phyloP scores from a whole-genome alignment of 148 eudicot species.

The Selenicereus undatus region DNA sequence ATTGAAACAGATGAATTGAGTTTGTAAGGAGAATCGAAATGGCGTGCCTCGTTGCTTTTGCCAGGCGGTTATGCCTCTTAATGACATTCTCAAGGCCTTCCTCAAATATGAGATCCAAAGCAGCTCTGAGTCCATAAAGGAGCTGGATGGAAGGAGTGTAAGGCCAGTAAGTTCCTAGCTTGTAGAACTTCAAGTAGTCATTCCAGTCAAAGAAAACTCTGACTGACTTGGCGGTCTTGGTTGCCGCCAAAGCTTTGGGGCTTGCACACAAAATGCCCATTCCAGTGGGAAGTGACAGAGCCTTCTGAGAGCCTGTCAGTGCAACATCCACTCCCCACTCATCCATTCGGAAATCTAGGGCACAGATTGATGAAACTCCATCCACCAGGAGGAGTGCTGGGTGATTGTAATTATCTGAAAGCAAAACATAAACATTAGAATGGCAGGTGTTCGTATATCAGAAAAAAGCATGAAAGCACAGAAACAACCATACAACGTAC shows the following conservation, averaged over 20 bases:
- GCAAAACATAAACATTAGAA: constrained; percentile 8
- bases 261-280: constrained; percentile 90
- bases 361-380: constrained; percentile 97
- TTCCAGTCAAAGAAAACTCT: constrained; percentile 97
- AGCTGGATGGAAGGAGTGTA: constrained; percentile 99
- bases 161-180: constrained; percentile 91
- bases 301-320: constrained; percentile 97
- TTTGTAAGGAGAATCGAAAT: not conserved
- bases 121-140: constrained; percentile 82
- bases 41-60: constrained; percentile 75
- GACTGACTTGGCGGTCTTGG: constrained; percentile 79
- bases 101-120: constrained; percentile 86
- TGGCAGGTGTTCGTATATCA: not conserved
- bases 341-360: constrained; percentile 96
- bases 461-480: not conserved
- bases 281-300: constrained; percentile 96
- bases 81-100: constrained; percentile 98
- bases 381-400: constrained; percentile 93
- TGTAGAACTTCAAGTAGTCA: constrained; percentile 92
- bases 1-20: not conserved
- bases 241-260: constrained; percentile 86
- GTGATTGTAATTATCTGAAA: constrained; percentile 87
- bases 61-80: constrained; percentile 85
- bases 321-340: constrained; percentile 99
- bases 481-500: not conserved